Percentiles rank a stretch among this genome's conserved stretches.
Conservation (phyloP, 306 rosid genomes). For the Vigna hirtella region DNA sequence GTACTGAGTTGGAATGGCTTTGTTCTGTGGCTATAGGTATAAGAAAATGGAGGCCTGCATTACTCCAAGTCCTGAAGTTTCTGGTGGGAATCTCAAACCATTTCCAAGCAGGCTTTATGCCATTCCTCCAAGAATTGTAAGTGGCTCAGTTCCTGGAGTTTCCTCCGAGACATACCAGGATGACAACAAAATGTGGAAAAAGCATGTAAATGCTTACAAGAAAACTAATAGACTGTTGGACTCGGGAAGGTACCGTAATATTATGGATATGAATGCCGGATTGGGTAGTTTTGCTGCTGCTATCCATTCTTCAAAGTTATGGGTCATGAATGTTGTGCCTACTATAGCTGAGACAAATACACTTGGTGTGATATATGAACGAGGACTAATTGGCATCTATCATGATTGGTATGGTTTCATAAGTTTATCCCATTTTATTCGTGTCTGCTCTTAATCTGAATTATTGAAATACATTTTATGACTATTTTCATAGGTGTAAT, state of each 20-base stretch:
- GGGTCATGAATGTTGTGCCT: conserved; percentile 94
- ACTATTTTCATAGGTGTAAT: neutral
- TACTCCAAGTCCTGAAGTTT: conserved; percentile 61
- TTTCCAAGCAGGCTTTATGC: conserved; percentile 71
- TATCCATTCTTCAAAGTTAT: conserved; percentile 65
- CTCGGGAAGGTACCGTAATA: conserved; percentile 79
- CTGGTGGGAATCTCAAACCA: conserved; percentile 58
- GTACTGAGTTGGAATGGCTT: neutral
- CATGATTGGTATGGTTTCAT: conserved; percentile 75
- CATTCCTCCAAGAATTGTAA: conserved; percentile 68
- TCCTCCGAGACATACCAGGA: conserved; percentile 59
- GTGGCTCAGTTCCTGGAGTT: conserved; percentile 70
- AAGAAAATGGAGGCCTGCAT: conserved; percentile 70
- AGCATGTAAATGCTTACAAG: conserved; percentile 69
- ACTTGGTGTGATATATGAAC: conserved; percentile 71
- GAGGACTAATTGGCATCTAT: conserved; percentile 84
- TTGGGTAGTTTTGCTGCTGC: conserved; percentile 85
- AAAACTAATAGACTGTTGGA: conserved; percentile 63
- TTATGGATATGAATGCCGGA: conserved; percentile 73
- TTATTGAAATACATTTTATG: conserved; percentile 1
- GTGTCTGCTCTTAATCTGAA: neutral
- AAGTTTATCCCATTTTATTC: neutral
- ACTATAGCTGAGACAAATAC: conserved; percentile 77
- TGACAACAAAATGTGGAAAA: conserved; percentile 72
- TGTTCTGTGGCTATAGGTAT: conserved; percentile 59